Evolutionary conservation across 805 yeast species (phyloP), one percentile per base, ranked within the genome.

Genomic region (Ogataea saltuana): DNA sequence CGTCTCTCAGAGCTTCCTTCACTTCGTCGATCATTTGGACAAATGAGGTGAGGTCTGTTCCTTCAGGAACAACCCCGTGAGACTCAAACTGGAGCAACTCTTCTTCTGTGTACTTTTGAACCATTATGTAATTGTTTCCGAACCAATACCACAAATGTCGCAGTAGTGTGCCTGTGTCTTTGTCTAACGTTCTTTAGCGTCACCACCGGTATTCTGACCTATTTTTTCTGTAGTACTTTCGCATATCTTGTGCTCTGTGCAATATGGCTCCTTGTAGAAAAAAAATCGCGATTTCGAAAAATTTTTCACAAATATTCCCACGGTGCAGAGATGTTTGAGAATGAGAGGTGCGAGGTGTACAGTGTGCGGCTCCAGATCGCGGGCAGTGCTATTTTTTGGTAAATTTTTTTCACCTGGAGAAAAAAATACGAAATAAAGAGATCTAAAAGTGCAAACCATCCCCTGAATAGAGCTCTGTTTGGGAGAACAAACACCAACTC

Each of bases 31-130:
- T 76, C 67, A 84, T 71, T 49, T 76, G 72, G 55, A 76, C 75
- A 70, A 85, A 85, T 39, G 80, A 81, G 26, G 70, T 75, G 56
- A 83, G 74, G 53, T 83, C 85, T 31, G 78, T 77, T 28, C 82
- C 80, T 47, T 75, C 78, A 31, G 89, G 81, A 40, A 76, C 70
- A 49, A 74, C 68, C 13, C 83, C 87, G 41, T 70, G 70, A 33
- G 75, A 75, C 56, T 80, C 78, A 59, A 72, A 70, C 43, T 71
- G 75, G 30, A 79, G 64, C 62, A 85, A 75, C 68, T 83, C 81
- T 64, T 83, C 87, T 62, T 81, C 83, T 33, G 88, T 81, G 69
- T 84, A 85, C 64, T 74, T 76, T 45, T 67, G 71, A 76, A 78
- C 79, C 56, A 46, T 64, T 16, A 27, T 39, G 33, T 33, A 19